These are phyloP conservation scores for Pleurostoma richardsiae DNA, from an alignment of 2,329 filamentous ascomycete genomes.

Conservation along the genomic window DNA sequence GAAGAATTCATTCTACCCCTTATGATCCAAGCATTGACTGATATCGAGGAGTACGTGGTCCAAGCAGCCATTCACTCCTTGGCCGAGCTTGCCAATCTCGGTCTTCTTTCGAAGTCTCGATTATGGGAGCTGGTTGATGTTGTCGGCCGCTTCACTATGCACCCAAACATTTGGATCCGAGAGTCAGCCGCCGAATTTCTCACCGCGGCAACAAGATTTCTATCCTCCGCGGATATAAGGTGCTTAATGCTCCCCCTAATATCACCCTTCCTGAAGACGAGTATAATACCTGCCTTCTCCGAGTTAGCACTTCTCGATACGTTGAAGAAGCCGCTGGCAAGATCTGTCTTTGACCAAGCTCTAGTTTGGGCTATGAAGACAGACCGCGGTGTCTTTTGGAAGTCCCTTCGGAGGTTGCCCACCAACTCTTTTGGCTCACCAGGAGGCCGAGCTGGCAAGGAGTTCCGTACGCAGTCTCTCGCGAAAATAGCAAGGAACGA, in stretches of 20 bases:
- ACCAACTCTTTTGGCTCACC: conserved; percentile 60
- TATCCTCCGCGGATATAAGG: conserved; percentile 75
- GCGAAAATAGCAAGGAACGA: conserved; percentile 70
- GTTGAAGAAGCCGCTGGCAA: conserved; percentile 74
- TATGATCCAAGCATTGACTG: conserved; percentile 91
- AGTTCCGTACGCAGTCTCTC: conserved; percentile 52
- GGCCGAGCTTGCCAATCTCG: conserved; percentile 81
- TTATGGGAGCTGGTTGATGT: conserved; percentile 86
- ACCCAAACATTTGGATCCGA: conserved; percentile 92
- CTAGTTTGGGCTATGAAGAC: conserved; percentile 79
- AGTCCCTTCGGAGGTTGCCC: conserved; percentile 63
- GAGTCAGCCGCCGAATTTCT: conserved; percentile 85
- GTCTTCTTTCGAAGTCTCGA: conserved; percentile 77
- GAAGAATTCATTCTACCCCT: conserved; percentile 94
- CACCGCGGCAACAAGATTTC: conserved; percentile 66
- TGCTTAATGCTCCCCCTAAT: conserved; percentile 81
- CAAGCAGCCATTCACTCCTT: conserved; percentile 85
- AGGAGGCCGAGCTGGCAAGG: conserved; percentile 50
- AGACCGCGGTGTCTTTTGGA: conserved; percentile 86
- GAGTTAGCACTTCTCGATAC: conserved; percentile 74
- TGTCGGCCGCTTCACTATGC: conserved; percentile 79
- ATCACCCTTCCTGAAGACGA: conserved; percentile 73
- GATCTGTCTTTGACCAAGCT: conserved; percentile 78
- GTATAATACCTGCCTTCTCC: conserved; percentile 59
- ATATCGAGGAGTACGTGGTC: conserved; percentile 90